Conservation (phyloP, 2,329 filamentous ascomycete species). For the Ophiostoma sp. region DNA sequence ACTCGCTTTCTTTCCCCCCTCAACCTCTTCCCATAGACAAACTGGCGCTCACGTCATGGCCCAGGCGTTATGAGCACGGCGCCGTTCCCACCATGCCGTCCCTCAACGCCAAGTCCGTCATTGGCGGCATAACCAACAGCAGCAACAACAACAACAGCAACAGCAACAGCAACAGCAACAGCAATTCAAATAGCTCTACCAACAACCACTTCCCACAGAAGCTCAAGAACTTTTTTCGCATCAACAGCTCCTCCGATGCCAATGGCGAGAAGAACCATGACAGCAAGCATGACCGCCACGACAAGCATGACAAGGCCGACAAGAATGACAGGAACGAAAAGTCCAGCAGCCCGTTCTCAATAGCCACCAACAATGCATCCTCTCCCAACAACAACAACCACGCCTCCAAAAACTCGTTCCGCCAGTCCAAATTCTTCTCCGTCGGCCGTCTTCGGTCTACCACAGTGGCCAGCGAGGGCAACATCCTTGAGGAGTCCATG, state of each 20-base stretch:
- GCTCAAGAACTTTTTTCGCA: constrained; percentile 66
- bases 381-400: constrained; percentile 21
- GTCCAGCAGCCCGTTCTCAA: constrained; percentile 11
- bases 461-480: constrained; percentile 88
- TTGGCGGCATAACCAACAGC: constrained; percentile 59
- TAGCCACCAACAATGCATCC: constrained; percentile 10
- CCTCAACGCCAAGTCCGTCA: constrained; percentile 45
- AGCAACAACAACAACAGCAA: constrained; percentile 33
- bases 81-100: constrained; percentile 27
- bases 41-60: constrained; percentile 27
- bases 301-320: constrained; percentile 15
- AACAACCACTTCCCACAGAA: constrained; percentile 61
- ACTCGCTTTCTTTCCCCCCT: neutral
- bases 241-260: constrained; percentile 44
- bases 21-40: constrained; percentile 14
- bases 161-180: constrained; percentile 14
- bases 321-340: constrained; percentile 14
- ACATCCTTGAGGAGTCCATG: constrained; percentile 78
- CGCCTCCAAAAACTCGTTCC: constrained; percentile 57
- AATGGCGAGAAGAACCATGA: constrained; percentile 35
- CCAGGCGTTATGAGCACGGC: constrained; percentile 28
- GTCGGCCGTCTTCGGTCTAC: constrained; percentile 83
- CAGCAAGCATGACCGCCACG: constrained; percentile 30
- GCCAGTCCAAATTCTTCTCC: constrained; percentile 84
- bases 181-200: constrained; percentile 37